phyloP scores from a whole-genome alignment of 116 monocot species.

The Papilionanthe hybrid region DNA sequence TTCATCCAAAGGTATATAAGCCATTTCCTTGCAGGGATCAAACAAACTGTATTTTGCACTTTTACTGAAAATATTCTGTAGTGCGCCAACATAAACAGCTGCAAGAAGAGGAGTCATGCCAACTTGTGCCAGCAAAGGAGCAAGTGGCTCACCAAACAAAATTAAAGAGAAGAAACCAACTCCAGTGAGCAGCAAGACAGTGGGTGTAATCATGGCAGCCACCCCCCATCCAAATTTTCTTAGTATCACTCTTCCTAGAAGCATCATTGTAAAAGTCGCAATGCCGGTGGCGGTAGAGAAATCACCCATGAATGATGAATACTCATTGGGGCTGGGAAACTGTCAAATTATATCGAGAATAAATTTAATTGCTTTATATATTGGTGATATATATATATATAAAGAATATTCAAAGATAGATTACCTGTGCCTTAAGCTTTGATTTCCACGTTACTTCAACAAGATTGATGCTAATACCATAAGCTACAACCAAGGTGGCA shows the following conservation, averaged over 20 bases:
- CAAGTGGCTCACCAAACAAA: slow-evolving; percentile 73
- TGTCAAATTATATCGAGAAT: slow-evolving; percentile 14
- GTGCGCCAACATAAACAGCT: slow-evolving; percentile 89
- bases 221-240: slow-evolving; percentile 96
- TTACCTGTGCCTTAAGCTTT: slow-evolving; percentile 95
- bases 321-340: slow-evolving; percentile 95
- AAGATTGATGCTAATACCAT: slow-evolving; percentile 98
- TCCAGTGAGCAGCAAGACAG: slow-evolving; percentile 80
- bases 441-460: slow-evolving; percentile 99
- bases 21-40: slow-evolving; percentile 99
- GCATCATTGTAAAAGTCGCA: slow-evolving; percentile 93
- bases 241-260: slow-evolving; percentile 77
- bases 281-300: slow-evolving; percentile 89
- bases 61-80: slow-evolving; percentile 97
- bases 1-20: slow-evolving; percentile 94
- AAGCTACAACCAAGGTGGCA: slow-evolving; percentile 92
- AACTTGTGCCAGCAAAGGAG: slow-evolving; percentile 50
- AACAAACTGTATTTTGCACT: slow-evolving; percentile 95
- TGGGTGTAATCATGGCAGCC: slow-evolving; percentile 89
- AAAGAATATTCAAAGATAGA: neutral
- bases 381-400: neutral
- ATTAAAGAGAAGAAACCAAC: slow-evolving; percentile 92
- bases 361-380: neutral
- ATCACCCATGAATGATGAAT: slow-evolving; percentile 97
- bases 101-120: slow-evolving; percentile 93